Conservation (phyloP, 2,329 filamentous ascomycete species). For the Aspergillus fumigatiaffinis region DNA sequence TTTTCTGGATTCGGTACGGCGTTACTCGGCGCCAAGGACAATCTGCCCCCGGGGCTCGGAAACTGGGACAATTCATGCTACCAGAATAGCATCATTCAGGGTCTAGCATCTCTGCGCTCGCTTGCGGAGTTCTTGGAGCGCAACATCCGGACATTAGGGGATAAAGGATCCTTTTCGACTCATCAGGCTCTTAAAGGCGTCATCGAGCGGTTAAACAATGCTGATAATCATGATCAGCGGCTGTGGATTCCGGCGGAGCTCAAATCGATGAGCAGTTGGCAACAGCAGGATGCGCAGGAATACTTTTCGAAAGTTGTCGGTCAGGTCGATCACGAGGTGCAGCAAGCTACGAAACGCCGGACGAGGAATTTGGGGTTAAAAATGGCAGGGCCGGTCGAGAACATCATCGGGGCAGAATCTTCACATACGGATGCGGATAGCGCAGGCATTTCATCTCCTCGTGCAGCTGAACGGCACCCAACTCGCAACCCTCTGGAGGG, state of each 20-base stretch:
- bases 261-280: conserved; percentile 91
- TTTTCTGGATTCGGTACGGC: conserved; percentile 52
- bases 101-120: conserved; percentile 69
- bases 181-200: conserved; percentile 59
- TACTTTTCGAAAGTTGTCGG: conserved; percentile 90
- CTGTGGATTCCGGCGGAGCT: conserved; percentile 78
- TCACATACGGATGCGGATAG: conserved; percentile 7
- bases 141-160: conserved; percentile 35
- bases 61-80: conserved; percentile 97
- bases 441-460: conserved; percentile 12
- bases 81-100: conserved; percentile 92
- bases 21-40: conserved; percentile 32
- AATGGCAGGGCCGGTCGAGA: conserved; percentile 31
- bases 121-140: conserved; percentile 63
- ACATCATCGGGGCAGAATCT: conserved; percentile 24
- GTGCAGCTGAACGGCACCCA: conserved; percentile 15
- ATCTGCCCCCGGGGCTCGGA: conserved; percentile 61
- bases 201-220: conserved; percentile 66
- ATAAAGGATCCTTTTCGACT: conserved; percentile 41
- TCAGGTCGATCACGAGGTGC: conserved; percentile 74
- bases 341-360: conserved; percentile 46
- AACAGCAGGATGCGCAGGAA: conserved; percentile 96
- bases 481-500: conserved; percentile 80
- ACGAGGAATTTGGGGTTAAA: conserved; percentile 43
- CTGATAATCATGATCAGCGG: conserved; percentile 66